These are phyloP conservation scores for Stipa capillata DNA, from an alignment of 176 grass and related monocot species.

Conservation along the genomic window DNA sequence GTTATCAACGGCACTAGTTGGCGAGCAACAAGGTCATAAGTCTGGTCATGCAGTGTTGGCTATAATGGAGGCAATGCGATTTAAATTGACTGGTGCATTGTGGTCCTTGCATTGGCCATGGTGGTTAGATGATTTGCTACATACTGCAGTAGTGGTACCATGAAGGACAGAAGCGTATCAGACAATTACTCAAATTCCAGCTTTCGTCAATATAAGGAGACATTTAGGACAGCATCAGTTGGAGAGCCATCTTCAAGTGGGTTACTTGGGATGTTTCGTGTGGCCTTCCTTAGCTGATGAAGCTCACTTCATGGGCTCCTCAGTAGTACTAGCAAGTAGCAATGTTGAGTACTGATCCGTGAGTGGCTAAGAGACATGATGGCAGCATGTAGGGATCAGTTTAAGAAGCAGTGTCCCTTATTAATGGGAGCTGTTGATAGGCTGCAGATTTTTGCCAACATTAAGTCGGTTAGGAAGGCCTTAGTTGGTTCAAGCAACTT, in stretches of 20 bases:
- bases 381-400: constrained; percentile 12
- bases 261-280: constrained; percentile 8
- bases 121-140: background rate
- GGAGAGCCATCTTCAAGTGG: background rate
- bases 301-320: background rate
- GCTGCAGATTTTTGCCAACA: background rate
- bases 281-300: constrained; percentile 9
- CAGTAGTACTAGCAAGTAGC: background rate
- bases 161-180: background rate
- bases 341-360: background rate
- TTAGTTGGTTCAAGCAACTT: constrained; percentile 1
- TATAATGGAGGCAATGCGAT: background rate
- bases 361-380: constrained; percentile 1
- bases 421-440: background rate
- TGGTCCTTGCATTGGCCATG: constrained; percentile 4
- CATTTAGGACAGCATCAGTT: background rate
- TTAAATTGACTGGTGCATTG: constrained; percentile 9
- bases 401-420: constrained; percentile 11
- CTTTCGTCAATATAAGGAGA: background rate
- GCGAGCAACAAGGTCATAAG: constrained; percentile 3
- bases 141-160: background rate
- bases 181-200: background rate
- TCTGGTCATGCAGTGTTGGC: constrained; percentile 10
- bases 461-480: constrained; percentile 12
- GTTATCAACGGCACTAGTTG: background rate